These are phyloP conservation scores for Persicaria maculosa DNA, from an alignment of 148 eudicot species.

Conservation along the genomic window DNA sequence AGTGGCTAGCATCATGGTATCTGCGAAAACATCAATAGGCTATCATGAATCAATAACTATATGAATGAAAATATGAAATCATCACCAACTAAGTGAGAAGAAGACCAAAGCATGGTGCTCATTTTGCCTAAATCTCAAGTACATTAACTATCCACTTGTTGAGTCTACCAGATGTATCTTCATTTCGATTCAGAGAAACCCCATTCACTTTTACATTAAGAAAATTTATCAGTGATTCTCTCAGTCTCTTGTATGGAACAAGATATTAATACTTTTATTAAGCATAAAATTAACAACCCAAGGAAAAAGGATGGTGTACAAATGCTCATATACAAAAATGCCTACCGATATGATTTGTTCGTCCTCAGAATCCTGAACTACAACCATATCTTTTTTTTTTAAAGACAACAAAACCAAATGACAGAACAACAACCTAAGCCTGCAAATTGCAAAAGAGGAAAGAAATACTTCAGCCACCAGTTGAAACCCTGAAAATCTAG, in stretches of 20 bases:
- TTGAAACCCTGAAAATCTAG: neutral
- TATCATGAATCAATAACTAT: neutral
- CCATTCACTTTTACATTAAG: neutral
- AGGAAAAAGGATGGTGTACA: neutral
- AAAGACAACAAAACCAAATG: neutral
- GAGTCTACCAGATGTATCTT: neutral
- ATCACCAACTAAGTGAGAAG: neutral
- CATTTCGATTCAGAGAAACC: neutral
- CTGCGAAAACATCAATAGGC: neutral
- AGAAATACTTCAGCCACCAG: neutral
- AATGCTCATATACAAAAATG: neutral
- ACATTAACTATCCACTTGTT: neutral
- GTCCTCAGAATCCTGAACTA: neutral
- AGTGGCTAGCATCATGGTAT: conserved; percentile 49
- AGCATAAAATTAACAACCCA: neutral
- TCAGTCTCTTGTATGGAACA: neutral
- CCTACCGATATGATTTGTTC: neutral
- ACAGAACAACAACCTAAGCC: neutral
- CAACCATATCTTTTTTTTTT: neutral
- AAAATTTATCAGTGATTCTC: neutral
- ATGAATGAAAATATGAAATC: neutral
- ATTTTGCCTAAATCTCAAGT: neutral
- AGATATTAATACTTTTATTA: neutral
- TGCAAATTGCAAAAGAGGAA: neutral
- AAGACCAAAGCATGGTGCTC: neutral